Percentiles rank a stretch among this genome's conserved stretches.
phyloP scores from a whole-genome alignment of 768 basidiomycete species.

The Glaciozyma antarctica region DNA sequence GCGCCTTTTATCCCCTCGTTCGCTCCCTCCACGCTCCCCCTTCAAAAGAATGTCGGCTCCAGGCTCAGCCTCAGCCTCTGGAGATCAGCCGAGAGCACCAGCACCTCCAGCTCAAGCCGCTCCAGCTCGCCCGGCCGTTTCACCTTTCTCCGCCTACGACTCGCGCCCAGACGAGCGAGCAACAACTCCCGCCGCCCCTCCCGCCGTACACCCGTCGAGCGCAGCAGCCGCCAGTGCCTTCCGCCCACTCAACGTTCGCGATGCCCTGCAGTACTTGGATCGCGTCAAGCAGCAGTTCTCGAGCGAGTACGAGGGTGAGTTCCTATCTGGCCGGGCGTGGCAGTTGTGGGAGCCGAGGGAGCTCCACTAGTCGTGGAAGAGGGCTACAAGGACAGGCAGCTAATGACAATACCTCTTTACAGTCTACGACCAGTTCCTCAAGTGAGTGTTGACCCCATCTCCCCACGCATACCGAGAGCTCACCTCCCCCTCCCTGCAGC shows the following conservation, averaged over 20 bases:
- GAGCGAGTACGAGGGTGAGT: slow-evolving; percentile 30
- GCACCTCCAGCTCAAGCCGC: background rate
- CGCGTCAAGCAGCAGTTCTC: slow-evolving; percentile 37
- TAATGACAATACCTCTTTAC: background rate
- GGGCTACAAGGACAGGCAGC: background rate
- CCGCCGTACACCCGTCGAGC: no score
- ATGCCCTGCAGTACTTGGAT: slow-evolving; percentile 34
- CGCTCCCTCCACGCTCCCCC: no score
- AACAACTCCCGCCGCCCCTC: no score
- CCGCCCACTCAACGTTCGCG: slow-evolving; percentile 29
- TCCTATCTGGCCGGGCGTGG: background rate
- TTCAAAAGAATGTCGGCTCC: no score
- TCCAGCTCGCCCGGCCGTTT: background rate
- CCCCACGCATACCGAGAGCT: background rate
- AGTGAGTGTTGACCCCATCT: background rate
- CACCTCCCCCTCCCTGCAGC: background rate
- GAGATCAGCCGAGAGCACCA: background rate
- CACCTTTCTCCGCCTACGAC: no score
- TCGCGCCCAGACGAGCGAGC: no score
- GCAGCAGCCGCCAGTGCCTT: slow-evolving; percentile 6
- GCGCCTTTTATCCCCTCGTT: no score
- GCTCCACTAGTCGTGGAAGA: background rate
- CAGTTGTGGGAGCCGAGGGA: background rate
- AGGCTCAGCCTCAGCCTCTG: no score
- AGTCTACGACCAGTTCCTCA: slow-evolving; percentile 32